Base-by-base conservation (phyloP, 2,329 filamentous ascomycete genomes). In the Aspergillus sp. region DNA sequence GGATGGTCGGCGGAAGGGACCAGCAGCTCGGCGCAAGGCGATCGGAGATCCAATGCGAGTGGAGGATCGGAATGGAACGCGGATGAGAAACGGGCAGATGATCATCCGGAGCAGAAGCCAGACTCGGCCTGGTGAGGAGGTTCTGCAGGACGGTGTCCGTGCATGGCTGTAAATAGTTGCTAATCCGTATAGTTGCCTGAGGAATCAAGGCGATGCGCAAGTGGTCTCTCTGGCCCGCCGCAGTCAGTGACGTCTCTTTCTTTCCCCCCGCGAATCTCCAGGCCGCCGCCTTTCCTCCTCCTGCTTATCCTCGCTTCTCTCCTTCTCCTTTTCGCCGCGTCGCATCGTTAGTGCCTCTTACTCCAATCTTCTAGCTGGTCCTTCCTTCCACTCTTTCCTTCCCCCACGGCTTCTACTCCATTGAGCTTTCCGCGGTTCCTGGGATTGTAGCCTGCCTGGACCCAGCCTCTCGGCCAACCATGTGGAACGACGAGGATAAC, bases 401-500 rank as follows among this genome's bases (percentile, higher is more conserved):
- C 36, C 14, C 16, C 36, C 36, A 4, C 36, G 14, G 14, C 16
- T 14, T 6, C 14, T 42, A 14, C 45, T 47, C 45, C 45, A 11
- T 47, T 47, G 45, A 11, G 36, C 14, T 42, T 42, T 14, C 36
- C 45, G 18, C 45, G 22, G 45, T 47, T 47, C 45, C 45, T 47
- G 18, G 45, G 22, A 47, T 24, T 47, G 36, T 14, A 67, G 65
- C 63, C 65, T 32, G 61, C 63, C 65, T 32, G 61, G 55, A 29
- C 56, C 58, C 61, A 63, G 59, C 61, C 58, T 59, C 59, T 59
- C 24, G 45, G 49, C 58, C 20, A 56, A 84, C 69, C 67, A 98
- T 98, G 94, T 98, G 94, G 94, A 96, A 97, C 84, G 93, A 98
- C 82, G 94, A 98, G 80, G 92, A 98, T 74, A 98, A 98, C 80